phyloP scores from a whole-genome alignment of 1,139 yeast species.

The Yamadazyma sp. region DNA sequence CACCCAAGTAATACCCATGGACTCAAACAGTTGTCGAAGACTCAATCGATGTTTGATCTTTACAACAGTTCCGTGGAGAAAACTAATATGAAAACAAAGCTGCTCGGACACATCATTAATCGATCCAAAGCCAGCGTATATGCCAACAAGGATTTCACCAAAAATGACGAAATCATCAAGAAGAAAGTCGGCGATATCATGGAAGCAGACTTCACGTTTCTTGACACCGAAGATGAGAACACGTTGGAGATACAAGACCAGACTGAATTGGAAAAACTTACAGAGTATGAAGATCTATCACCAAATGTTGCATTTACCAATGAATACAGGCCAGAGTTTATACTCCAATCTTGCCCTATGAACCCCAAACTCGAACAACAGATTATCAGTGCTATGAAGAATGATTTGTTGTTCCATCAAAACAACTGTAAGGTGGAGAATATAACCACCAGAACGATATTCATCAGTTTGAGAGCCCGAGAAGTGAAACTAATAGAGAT shows the following conservation, averaged over 20 bases:
- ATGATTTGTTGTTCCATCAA: conserved; percentile 48
- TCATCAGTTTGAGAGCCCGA: conserved; percentile 53
- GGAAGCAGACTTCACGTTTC: conserved; percentile 15
- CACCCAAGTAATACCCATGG: not conserved
- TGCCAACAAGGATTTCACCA: conserved; percentile 21
- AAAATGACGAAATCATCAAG: conserved; percentile 24
- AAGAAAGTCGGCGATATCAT: conserved; percentile 31
- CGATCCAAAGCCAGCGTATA: conserved; percentile 14
- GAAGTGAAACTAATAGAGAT: conserved; percentile 56
- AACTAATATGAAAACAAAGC: conserved; percentile 5
- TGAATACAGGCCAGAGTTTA: conserved; percentile 53
- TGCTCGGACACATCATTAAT: conserved; percentile 11
- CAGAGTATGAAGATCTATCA: conserved; percentile 26
- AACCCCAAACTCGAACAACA: conserved; percentile 54
- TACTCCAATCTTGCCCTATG: conserved; percentile 49
- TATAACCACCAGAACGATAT: conserved; percentile 37
- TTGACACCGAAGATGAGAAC: conserved; percentile 4
- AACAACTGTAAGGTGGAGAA: conserved; percentile 34
- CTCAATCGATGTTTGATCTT: conserved; percentile 42
- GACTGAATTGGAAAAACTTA: conserved; percentile 8
- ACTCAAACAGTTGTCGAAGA: conserved; percentile 25
- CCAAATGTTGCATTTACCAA: conserved; percentile 52
- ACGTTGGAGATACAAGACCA: conserved; percentile 7
- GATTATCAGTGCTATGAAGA: conserved; percentile 54
- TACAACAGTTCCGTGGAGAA: conserved; percentile 13